Evolutionary conservation across 2,329 filamentous ascomycete species (phyloP).

Genomic region (Neospermospora avenae): DNA sequence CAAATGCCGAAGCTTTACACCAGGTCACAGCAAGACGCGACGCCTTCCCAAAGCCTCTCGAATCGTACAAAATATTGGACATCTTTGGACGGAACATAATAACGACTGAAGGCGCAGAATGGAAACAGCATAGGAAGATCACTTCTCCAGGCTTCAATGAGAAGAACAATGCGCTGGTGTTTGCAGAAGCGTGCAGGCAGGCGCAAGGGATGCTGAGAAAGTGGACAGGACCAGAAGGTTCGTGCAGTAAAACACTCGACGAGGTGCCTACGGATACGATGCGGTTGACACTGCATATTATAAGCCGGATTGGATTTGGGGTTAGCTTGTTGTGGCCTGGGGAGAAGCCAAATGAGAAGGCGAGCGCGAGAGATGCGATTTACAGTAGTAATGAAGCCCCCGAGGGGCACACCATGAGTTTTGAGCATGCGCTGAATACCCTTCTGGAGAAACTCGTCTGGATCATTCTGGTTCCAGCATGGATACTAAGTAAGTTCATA

Average conservation of each 20-base stretch:
- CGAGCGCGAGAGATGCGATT: constrained; percentile 46
- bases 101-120: constrained; percentile 64
- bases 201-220: constrained; percentile 56
- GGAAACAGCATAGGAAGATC: constrained; percentile 71
- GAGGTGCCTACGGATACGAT: constrained; percentile 64
- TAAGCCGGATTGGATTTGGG: constrained; percentile 71
- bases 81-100: constrained; percentile 71
- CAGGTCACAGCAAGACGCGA: constrained; percentile 65
- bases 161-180: constrained; percentile 67
- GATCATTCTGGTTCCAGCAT: constrained; percentile 49
- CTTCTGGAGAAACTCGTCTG: constrained; percentile 52
- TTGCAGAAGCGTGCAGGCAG: constrained; percentile 60
- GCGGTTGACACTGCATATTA: constrained; percentile 55
- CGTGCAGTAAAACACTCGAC: constrained; percentile 47
- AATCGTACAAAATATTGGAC: constrained; percentile 56
- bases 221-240: constrained; percentile 48
- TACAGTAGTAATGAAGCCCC: constrained; percentile 30
- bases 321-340: constrained; percentile 60
- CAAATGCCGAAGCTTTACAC: constrained; percentile 60
- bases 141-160: constrained; percentile 73
- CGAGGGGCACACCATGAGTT: constrained; percentile 50
- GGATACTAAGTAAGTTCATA: constrained; percentile 43
- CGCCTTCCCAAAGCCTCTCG: constrained; percentile 66
- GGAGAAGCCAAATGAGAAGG: constrained; percentile 46
- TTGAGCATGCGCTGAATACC: constrained; percentile 50